Evolutionary conservation across 1,139 yeast genomes (phyloP).

Genomic region (Magnusiomyces suaveolens): DNA sequence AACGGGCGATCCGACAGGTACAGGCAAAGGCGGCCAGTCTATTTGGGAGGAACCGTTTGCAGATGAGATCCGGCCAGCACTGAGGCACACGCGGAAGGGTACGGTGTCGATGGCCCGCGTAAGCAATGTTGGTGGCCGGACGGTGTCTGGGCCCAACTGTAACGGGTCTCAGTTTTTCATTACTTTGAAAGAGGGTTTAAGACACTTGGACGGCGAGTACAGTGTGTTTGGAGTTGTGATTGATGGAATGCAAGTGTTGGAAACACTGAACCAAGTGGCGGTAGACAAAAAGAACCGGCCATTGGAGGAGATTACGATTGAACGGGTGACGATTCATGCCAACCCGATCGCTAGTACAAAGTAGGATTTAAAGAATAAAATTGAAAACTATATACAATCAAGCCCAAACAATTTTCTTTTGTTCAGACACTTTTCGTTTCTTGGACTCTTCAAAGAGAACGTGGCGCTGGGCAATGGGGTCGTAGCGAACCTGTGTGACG

Average conservation of each 20-base stretch:
- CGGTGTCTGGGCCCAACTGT: neutral
- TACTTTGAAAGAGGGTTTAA: neutral
- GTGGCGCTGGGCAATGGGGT: conserved; percentile 68
- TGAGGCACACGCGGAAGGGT: conserved; percentile 38
- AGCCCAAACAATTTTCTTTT: conserved; percentile 26
- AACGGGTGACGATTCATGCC: conserved; percentile 36
- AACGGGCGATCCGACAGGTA: conserved; percentile 43
- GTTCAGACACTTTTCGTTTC: conserved; percentile 69
- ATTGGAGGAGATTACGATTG: conserved; percentile 30
- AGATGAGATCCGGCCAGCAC: conserved; percentile 39
- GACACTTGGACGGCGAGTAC: conserved; percentile 44
- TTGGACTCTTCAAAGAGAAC: conserved; percentile 82
- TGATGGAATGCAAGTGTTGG: conserved; percentile 32
- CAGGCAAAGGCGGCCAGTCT: conserved; percentile 45
- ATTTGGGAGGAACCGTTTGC: conserved; percentile 38
- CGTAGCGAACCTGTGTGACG: conserved; percentile 78
- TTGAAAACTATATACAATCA: neutral
- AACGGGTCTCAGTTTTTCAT: conserved; percentile 40
- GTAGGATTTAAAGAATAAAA: too few species aligned
- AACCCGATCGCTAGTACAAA: conserved; percentile 36
- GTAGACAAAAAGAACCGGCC: conserved; percentile 39
- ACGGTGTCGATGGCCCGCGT: conserved; percentile 40
- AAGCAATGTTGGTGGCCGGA: conserved; percentile 19
- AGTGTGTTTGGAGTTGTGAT: conserved; percentile 50
- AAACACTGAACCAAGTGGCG: conserved; percentile 32